A percentile compares a stretch with the other conserved stretches of the same genome.
Evolutionary conservation across 2,329 filamentous ascomycete species (phyloP).

Genomic region (Aspergillus neoniger): DNA sequence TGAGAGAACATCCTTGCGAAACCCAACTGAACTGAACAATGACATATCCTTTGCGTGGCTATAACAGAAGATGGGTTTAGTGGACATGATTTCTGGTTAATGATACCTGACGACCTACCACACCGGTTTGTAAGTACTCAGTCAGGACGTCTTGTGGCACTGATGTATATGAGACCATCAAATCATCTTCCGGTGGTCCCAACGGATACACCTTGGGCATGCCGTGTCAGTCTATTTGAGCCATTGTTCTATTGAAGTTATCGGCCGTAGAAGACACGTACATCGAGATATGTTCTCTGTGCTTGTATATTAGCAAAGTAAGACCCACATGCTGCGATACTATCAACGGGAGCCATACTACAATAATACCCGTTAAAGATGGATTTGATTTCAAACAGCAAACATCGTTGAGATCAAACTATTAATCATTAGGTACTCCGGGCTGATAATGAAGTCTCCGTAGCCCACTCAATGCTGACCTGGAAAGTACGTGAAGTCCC

Average conservation of each 20-base stretch:
- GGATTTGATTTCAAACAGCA: constrained; percentile 25
- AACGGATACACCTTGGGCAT: constrained; percentile 22
- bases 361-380: constrained; percentile 21
- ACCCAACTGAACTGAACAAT: constrained; percentile 47
- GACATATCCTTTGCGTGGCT: constrained; percentile 55
- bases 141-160: constrained; percentile 32
- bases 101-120: constrained; percentile 15
- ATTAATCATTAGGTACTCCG: not conserved
- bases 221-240: not conserved
- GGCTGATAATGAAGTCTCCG: not conserved
- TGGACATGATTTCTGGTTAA: not conserved
- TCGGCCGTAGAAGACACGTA: constrained; percentile 1
- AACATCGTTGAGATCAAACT: constrained; percentile 24
- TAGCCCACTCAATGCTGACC: not conserved
- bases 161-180: constrained; percentile 30
- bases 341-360: constrained; percentile 16
- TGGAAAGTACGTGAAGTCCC: not conserved
- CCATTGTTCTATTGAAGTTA: not conserved
- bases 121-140: constrained; percentile 26
- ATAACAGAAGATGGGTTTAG: constrained; percentile 9
- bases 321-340: not conserved
- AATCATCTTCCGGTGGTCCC: constrained; percentile 35
- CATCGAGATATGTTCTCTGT: constrained; percentile 21
- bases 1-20: constrained; percentile 44
- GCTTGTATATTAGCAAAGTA: not conserved